Base-by-base conservation (phyloP, 1,284 basidiomycete species). In the Xerocomus cyaneibrunnescens region DNA sequence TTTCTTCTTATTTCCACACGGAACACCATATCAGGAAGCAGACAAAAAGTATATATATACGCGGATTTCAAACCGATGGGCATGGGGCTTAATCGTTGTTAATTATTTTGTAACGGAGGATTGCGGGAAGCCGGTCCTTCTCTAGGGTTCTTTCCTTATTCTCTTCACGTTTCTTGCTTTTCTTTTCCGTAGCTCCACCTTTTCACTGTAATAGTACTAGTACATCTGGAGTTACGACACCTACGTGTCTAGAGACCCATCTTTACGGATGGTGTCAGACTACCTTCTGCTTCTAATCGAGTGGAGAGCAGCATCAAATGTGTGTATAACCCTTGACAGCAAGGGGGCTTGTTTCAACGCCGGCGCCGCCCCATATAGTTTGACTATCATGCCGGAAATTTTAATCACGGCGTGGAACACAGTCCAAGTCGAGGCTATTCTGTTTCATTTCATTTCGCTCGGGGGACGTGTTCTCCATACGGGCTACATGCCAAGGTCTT, bases 21-120 rank as follows among this genome's bases (percentile, higher is more conserved):
- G 21, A 32, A 28, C 37, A 31, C 21, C 28, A 27, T 14, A 13
- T 10, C 14, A 36, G 16, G 35, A 17, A 40, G 14, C 7, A 13
- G 27, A 5, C 1, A 37, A 59, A 60, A 62, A 58, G 50, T 51
- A 59, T 40, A 9, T 50, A 37, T 32, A 36, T 37, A n/a, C n/a
- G n/a, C n/a, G n/a, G n/a, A n/a, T n/a, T n/a, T 25, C 23, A 28
- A 43, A 32, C 22, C 25, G 25, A 32, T 41, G 39, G 28, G 48
- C 25, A 9, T 23, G 41, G 52, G 41, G 48, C 48, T 25, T 56
- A 49, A 58, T 58, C 13, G 8, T 12, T 38, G 31, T 35, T 53
- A 47, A 52, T 63, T 67, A 61, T 65, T 57, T 30, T 49, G 45
- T 59, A 65, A 65, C 38, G 50, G 52, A 46, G 51, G 50, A 43